Evolutionary conservation across 176 grass and related monocot genomes (phyloP).

Genomic region (Carex cristatella): DNA sequence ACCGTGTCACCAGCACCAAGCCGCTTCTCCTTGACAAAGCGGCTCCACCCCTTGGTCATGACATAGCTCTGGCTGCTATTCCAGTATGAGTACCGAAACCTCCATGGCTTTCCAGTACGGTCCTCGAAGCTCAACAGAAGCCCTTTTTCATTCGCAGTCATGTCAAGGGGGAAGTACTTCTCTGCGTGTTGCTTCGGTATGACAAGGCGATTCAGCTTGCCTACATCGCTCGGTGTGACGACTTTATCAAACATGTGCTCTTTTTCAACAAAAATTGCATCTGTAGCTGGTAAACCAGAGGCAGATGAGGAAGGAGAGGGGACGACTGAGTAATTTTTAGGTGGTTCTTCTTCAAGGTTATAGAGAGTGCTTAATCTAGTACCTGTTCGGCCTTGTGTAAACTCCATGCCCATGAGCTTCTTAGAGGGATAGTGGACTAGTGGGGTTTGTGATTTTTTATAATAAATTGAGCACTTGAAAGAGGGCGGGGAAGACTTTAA

Average conservation of each 20-base stretch:
- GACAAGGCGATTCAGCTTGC: conserved; percentile 94
- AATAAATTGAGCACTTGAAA: neutral
- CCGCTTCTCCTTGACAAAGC: conserved; percentile 93
- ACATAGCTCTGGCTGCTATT: conserved; percentile 99
- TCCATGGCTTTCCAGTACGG: conserved; percentile 60
- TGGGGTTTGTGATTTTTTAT: neutral
- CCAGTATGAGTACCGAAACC: conserved; percentile 99
- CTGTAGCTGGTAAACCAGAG: neutral
- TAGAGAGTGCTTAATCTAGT: conserved; percentile 18
- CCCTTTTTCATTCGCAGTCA: conserved; percentile 41
- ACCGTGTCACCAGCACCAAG: conserved; percentile 89
- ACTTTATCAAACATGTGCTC: conserved; percentile 99
- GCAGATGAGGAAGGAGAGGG: conserved; percentile 22
- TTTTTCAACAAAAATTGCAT: conserved; percentile 47
- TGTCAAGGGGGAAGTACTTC: conserved; percentile 69
- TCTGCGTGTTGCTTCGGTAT: conserved; percentile 97
- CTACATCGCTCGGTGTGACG: conserved; percentile 87
- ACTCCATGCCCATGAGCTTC: conserved; percentile 26
- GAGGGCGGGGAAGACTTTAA: neutral
- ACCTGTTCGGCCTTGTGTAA: conserved; percentile 26
- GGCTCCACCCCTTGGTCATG: conserved; percentile 98
- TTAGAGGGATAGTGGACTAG: neutral
- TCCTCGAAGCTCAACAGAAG: conserved; percentile 88
- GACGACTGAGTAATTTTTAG: neutral
- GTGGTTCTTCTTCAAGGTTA: conserved; percentile 20